phyloP scores from a whole-genome alignment of 2,329 filamentous ascomycete genomes.

The Botrytis porri region DNA sequence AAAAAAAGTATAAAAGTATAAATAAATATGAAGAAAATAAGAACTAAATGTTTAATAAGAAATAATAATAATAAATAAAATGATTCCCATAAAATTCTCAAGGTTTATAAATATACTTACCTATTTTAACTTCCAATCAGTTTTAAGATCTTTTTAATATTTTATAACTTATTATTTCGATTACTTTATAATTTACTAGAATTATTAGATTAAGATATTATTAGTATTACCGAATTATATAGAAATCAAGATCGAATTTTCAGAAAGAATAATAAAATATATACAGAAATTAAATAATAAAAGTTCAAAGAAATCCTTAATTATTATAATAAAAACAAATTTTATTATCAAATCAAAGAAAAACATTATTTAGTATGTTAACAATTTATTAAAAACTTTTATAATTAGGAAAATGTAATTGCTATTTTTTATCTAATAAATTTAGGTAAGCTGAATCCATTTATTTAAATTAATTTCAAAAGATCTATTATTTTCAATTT shows the following conservation, averaged over 20 bases:
- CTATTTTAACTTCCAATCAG: too few relatives aligned
- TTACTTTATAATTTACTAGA: neutral
- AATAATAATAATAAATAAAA: too few relatives aligned
- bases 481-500: neutral
- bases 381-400: neutral
- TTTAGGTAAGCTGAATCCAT: neutral
- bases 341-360: neutral
- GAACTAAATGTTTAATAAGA: too few relatives aligned
- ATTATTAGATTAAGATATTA: neutral
- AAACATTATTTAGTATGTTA: neutral
- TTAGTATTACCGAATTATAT: neutral
- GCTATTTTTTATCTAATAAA: neutral
- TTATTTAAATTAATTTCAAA: too few relatives aligned
- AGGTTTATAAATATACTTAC: too few relatives aligned
- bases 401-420: neutral
- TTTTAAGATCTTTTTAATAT: neutral
- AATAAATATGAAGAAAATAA: too few relatives aligned
- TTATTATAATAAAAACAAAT: neutral
- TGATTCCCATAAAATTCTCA: too few relatives aligned
- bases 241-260: neutral
- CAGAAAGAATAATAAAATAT: neutral
- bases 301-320: neutral
- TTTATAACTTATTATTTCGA: neutral
- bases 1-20: too few relatives aligned
- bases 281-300: neutral